phyloP scores from a whole-genome alignment of 2,329 filamentous ascomycete genomes.

The Alternaria viburni region DNA sequence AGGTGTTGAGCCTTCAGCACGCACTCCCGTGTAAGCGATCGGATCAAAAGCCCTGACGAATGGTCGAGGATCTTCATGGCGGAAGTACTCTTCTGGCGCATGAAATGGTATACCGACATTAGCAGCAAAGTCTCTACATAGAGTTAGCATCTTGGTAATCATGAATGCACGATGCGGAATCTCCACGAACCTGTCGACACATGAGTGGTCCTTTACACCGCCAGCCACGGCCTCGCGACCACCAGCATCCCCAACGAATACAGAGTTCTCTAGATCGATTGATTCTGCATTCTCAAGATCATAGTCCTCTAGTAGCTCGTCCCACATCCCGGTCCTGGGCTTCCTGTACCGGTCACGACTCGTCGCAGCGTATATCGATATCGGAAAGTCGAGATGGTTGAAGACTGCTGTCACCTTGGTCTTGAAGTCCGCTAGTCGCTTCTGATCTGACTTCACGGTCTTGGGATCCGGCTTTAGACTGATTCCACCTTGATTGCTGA shows the following conservation, averaged over 20 bases:
- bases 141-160: constrained; percentile 18
- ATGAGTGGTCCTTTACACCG: constrained; percentile 62
- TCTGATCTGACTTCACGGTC: constrained; percentile 68
- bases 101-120: constrained; percentile 82
- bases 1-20: constrained; percentile 34
- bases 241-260: constrained; percentile 90
- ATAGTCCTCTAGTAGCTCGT: constrained; percentile 63
- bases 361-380: constrained; percentile 85
- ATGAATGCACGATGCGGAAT: constrained; percentile 9
- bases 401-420: constrained; percentile 75
- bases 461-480: constrained; percentile 77
- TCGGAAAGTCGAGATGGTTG: constrained; percentile 73
- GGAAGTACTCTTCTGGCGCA: constrained; percentile 93
- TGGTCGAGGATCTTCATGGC: constrained; percentile 68
- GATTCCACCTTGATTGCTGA: constrained; percentile 90
- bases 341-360: constrained; percentile 83
- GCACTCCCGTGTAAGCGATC: constrained; percentile 40
- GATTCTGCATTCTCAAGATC: constrained; percentile 57
- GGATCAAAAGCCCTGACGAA: constrained; percentile 78
- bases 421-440: constrained; percentile 81
- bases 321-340: constrained; percentile 89
- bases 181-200: constrained; percentile 61
- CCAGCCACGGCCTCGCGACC: constrained; percentile 54
- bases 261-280: constrained; percentile 72
- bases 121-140: constrained; percentile 71